Evolutionary conservation across 2,329 filamentous ascomycete species (phyloP), one percentile per base, ranked within the genome.

Genomic region (Trichoderma lentiforme): DNA sequence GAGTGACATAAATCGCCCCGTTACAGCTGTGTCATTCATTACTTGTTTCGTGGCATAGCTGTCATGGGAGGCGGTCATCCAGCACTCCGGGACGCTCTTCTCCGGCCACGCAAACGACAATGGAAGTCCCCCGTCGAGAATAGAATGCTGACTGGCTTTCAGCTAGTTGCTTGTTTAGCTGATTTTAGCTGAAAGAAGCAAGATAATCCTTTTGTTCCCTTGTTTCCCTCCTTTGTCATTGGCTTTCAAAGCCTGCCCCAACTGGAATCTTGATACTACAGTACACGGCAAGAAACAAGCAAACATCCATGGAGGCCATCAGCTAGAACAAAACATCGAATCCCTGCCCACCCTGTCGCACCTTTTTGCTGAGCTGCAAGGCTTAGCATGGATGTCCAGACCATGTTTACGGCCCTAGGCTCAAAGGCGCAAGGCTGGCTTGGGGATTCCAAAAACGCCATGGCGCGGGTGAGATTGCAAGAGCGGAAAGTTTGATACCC

Each of bases 71-170:
- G 47, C 51, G 47, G 64, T n/a, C 32, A 53, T 56, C 51, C 30
- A 39, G 64, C n/a, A 12, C 24, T 51, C 14, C 32, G 47, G 63
- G 51, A 53, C 12, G 32, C 9, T 9, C 32, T 61, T 26, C n/a
- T 36, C 60, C 60, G 60, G n/a, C 57, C 21, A 24, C 47, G n/a
- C 47, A 53, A 24, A 24, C 32, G 9, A 62, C 21, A 39, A 39
- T 39, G n/a, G 60, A 39, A 18, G n/a, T 3, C 21, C 14, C 1
- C 15, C 30, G 9, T 57, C 24, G 64, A 39, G 21, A 67, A 67
- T 67, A 67, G 47, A 56, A 56, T 67, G 64, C 64, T 67, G 64
- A 67, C 47, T 56, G 64, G 60, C 34, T 62, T 62, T 62, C 58
- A 28, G 7, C 15, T 26, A 14, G 6, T 21, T 21, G 21, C 1